Base-by-base conservation (phyloP, 139 green algal species). In the Spirogloea muscicola region DNA sequence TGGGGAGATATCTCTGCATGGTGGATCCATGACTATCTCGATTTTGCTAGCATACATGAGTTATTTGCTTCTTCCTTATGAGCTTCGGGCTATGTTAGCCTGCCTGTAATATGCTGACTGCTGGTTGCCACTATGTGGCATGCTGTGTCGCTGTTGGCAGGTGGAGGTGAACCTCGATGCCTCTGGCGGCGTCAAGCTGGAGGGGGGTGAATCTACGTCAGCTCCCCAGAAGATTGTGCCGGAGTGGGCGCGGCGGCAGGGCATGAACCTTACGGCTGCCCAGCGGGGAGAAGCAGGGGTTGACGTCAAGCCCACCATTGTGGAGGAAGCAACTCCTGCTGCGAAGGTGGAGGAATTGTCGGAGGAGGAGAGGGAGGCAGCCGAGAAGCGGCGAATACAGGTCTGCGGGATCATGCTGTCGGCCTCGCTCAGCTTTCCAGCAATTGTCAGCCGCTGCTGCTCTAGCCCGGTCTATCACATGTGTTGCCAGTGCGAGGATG, bases 261-360 rank as follows among this genome's bases (percentile, higher is more conserved):
- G 69, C 13, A 77, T 77, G 69, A 77, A 77, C 64, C 58, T 77
- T 3, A 77, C 69, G 1, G 59, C 69, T 49, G 59, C 58, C 4
- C 69, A 77, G 48, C 37, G 59, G 0, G 69, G 69, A 16, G 62
- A 71, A 55, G 46, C 21, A 21, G 21, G 21, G 62, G 29, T 10
- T 18, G 62, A 71, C 9, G 18, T 68, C n/a, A 77, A 77, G 61
- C 6, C 66, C 25, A 21, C 21, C 1, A 10, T 9, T 25, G 69
- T 27, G 21, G 69, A 78, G 3, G 69, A 58, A 59, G 69, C 34
- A 10, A 29, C 4, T 5, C n/a, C 10, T 36, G 39, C 25, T 13
- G 69, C 44, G 21, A 77, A 78, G 31, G 36, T 27, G 48, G 69
- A 76, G 33, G 69, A 21, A 5, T 21, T 36, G 29, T 39, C 58